Evolutionary conservation across 2,329 filamentous ascomycete species (phyloP).

Genomic region (Botrytis byssoidea): DNA sequence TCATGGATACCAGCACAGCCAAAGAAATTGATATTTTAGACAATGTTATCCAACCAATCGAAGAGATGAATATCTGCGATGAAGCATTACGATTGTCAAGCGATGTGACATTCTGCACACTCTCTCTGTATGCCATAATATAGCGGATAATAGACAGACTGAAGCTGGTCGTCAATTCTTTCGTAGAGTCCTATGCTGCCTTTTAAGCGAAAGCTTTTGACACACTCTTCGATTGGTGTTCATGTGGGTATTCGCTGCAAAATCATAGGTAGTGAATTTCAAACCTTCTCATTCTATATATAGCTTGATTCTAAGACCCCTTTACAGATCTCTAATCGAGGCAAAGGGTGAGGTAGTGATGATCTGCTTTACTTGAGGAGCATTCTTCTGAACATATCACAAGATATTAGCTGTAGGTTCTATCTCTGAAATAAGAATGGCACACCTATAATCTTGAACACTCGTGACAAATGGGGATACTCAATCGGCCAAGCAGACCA

Average conservation of each 20-base stretch:
- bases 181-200: conserved; percentile 56
- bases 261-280: conserved; percentile 51
- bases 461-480: conserved; percentile 52
- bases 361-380: conserved; percentile 38
- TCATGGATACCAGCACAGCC: conserved; percentile 54
- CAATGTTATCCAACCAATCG: conserved; percentile 54
- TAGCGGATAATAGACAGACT: conserved; percentile 44
- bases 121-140: too few relatives aligned
- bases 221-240: conserved; percentile 30
- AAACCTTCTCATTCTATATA: conserved; percentile 52
- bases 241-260: conserved; percentile 38
- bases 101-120: conserved; percentile 53
- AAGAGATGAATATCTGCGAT: conserved; percentile 67
- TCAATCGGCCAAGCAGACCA: conserved; percentile 59
- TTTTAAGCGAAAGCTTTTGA: conserved; percentile 64
- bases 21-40: conserved; percentile 48
- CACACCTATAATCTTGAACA: conserved; percentile 37
- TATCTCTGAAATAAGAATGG: conserved; percentile 53
- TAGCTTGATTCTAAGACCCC: conserved; percentile 43
- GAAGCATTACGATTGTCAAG: conserved; percentile 67
- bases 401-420: conserved; percentile 51
- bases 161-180: conserved; percentile 53
- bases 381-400: conserved; percentile 44
- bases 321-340: conserved; percentile 54
- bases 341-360: conserved; percentile 65